Evolutionary conservation across 495 filamentous ascomycete genomes (phyloP), one percentile per base, ranked within the genome.

Genomic region (Xylaria scruposa): DNA sequence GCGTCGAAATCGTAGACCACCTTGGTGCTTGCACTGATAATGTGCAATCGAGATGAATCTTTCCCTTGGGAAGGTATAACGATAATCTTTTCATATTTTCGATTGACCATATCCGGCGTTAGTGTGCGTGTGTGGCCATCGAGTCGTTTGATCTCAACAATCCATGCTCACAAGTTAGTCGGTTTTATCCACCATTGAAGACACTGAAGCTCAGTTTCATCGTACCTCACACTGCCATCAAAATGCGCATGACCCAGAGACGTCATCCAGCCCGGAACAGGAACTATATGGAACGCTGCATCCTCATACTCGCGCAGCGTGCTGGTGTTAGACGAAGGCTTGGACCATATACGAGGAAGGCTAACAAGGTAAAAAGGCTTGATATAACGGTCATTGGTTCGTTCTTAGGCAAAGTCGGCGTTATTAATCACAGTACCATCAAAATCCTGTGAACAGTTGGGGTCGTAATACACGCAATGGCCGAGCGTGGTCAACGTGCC

Each of bases 341-440:
- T 60, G 4, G 24, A 89, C 86, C 80, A 90, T 82, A 79, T 88
- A n/a, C n/a, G n/a, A n/a, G n/a, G n/a, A n/a, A n/a, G n/a, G n/a
- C n/a, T n/a, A n/a, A 90, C 77, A 90, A 88, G 76, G 89, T 81
- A 42, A 88, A 83, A 78, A 89, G 88, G 74, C 90, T 90, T 21
- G 86, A 79, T 54, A 90, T 74, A 31, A 89, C 86, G 69, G 90
- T 84, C 61, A 87, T 87, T 33, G 83, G 86, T 75, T 90, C 88
- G 26, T 77, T 78, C 31, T 72, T 2, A 42, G 0, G 83, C 12
- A 88, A 78, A 6, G 68, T 86, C 83, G 0, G 83, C 86, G 29
- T 88, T 88, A 88, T 78, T 84, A 72, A 90, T 87, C 61, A 75
- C 64, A 21, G 84, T 86, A 26, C 81, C 79, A 72, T 90, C 88